Percentiles rank a stretch among this genome's conserved stretches.
Conservation (phyloP, 306 rosid genomes). For the Quercus gilva region DNA sequence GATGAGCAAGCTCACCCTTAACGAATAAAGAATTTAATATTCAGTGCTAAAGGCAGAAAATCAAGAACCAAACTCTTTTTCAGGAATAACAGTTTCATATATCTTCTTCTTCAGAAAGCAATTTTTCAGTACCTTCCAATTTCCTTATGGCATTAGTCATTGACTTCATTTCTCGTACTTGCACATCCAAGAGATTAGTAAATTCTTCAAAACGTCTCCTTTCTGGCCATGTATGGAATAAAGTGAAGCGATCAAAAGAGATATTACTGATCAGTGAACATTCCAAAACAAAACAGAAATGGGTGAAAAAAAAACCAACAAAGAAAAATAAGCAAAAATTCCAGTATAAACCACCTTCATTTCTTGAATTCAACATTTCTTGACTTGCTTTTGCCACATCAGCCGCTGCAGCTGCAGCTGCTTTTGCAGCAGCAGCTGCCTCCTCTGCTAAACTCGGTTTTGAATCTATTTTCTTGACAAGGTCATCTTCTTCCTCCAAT, state of each 20-base stretch:
- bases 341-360: conserved; percentile 54
- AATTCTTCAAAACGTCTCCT: conserved; percentile 55
- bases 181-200: conserved; percentile 58
- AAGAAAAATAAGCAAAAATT: not conserved
- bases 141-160: conserved; percentile 70
- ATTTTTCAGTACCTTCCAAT: conserved; percentile 70
- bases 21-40: not conserved
- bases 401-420: conserved; percentile 94
- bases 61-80: not conserved
- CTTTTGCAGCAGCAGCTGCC: conserved; percentile 83
- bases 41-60: not conserved
- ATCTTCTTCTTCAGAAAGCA: conserved; percentile 20
- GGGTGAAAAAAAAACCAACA: not conserved
- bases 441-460: conserved; percentile 80
- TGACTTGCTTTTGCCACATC: conserved; percentile 90
- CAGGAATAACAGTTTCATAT: not conserved
- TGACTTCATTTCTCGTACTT: conserved; percentile 87
- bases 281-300: conserved; percentile 4
- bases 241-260: conserved; percentile 21
- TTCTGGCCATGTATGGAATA: conserved; percentile 48
- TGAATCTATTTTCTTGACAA: conserved; percentile 33
- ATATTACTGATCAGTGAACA: not conserved
- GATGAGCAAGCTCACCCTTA: not conserved
- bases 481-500: conserved; percentile 54
- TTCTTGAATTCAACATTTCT: conserved; percentile 71